Conservation (phyloP, 2,329 filamentous ascomycete genomes). For the Penicillium sp. region DNA sequence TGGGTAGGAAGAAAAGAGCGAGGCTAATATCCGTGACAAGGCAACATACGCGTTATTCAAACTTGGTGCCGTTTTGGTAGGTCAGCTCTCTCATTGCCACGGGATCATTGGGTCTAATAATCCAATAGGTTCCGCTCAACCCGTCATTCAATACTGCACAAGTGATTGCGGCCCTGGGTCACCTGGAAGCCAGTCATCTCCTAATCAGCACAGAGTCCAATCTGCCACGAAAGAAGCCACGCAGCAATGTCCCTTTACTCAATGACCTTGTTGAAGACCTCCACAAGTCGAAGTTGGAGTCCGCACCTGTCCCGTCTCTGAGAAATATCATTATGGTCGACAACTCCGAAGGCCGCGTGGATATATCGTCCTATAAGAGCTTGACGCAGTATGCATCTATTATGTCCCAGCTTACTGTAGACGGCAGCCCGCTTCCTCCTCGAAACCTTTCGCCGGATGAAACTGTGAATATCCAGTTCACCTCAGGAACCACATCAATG, state of each 20-base stretch:
- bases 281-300: slow-evolving; percentile 39
- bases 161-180: slow-evolving; percentile 66
- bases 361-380: slow-evolving; percentile 36
- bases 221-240: slow-evolving; percentile 56
- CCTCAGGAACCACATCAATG: slow-evolving; percentile 80
- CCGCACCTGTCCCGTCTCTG: slow-evolving; percentile 58
- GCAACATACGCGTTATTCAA: slow-evolving; percentile 82
- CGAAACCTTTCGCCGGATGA: slow-evolving; percentile 53
- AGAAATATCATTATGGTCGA: slow-evolving; percentile 66
- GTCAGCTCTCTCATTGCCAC: slow-evolving; percentile 10
- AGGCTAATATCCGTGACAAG: slow-evolving; percentile 22
- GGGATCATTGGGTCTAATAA: neutral
- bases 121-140: slow-evolving; percentile 68
- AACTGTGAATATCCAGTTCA: slow-evolving; percentile 91
- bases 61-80: slow-evolving; percentile 75
- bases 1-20: too few species aligned
- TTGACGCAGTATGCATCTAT: slow-evolving; percentile 44
- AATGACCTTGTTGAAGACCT: slow-evolving; percentile 47
- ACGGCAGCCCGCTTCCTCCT: slow-evolving; percentile 38
- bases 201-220: slow-evolving; percentile 84
- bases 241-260: slow-evolving; percentile 52
- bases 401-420: slow-evolving; percentile 36
- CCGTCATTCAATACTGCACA: slow-evolving; percentile 76
- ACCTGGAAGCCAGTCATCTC: slow-evolving; percentile 64
- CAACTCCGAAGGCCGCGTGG: slow-evolving; percentile 56